phyloP scores from a whole-genome alignment of 1,284 basidiomycete species.

The Ceratobasidium sp. region DNA sequence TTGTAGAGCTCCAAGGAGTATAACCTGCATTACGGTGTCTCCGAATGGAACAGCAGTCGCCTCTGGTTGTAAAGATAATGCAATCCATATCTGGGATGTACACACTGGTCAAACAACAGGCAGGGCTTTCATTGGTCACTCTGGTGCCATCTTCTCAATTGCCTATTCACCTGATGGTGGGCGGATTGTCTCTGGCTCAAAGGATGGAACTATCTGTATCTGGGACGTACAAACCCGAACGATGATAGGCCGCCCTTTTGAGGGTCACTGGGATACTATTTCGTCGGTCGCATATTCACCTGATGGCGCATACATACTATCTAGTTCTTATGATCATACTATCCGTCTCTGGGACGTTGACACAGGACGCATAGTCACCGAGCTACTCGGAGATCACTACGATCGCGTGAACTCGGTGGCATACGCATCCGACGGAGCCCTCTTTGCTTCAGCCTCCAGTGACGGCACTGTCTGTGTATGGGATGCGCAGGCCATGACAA shows the following conservation, averaged over 20 bases:
- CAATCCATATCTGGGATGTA: background rate
- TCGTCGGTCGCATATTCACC: conserved; percentile 8
- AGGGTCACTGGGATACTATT: background rate
- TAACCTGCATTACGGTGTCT: background rate
- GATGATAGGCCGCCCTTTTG: background rate
- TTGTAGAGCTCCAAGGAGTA: too few species aligned
- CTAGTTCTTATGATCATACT: conserved; percentile 16
- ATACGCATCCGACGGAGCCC: conserved; percentile 16
- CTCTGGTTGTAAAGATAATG: background rate
- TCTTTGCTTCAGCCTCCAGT: too few species aligned
- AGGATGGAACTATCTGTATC: background rate
- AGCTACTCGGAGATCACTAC: background rate
- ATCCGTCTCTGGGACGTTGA: conserved; percentile 25
- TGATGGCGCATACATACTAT: conserved; percentile 19
- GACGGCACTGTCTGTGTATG: too few species aligned
- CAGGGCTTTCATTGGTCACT: background rate
- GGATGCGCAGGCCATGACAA: too few species aligned
- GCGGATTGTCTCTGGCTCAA: conserved; percentile 40
- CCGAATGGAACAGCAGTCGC: background rate
- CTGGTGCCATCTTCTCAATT: background rate
- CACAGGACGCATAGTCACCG: background rate
- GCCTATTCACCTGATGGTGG: conserved; percentile 43
- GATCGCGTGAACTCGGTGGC: background rate
- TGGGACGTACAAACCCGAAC: background rate
- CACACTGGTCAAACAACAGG: background rate